Conservation (phyloP, 768 basidiomycete genomes). For the Leccinum subgranulosum region DNA sequence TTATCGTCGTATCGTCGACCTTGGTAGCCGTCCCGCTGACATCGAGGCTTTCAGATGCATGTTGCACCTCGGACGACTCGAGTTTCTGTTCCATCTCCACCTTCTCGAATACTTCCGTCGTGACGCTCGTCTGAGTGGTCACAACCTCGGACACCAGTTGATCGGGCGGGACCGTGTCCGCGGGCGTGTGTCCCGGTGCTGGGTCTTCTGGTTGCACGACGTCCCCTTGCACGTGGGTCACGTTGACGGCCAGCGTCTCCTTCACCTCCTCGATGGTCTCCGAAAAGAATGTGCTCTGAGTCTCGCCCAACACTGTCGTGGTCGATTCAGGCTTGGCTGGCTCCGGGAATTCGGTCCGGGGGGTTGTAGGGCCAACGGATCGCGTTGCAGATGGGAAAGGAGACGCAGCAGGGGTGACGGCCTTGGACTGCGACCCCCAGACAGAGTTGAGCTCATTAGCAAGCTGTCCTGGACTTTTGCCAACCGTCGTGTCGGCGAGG, state of each 20-base stretch:
- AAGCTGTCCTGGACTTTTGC: slow-evolving; percentile 38
- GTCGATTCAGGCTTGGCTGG: neutral
- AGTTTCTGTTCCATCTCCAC: neutral
- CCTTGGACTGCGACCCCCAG: slow-evolving; percentile 42
- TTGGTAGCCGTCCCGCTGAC: neutral
- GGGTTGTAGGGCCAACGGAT: slow-evolving; percentile 24
- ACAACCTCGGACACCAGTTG: slow-evolving; percentile 1
- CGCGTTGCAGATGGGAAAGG: slow-evolving; percentile 20
- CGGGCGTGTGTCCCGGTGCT: slow-evolving; percentile 23
- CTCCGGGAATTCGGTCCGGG: slow-evolving; percentile 13
- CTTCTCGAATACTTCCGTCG: neutral
- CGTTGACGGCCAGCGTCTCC: slow-evolving; percentile 11
- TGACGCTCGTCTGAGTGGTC: neutral
- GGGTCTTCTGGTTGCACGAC: slow-evolving; percentile 1
- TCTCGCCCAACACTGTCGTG: slow-evolving; percentile 15
- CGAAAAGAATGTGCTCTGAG: neutral
- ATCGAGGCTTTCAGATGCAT: slow-evolving; percentile 3
- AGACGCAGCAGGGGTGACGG: slow-evolving; percentile 28
- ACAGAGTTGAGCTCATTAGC: slow-evolving; percentile 44
- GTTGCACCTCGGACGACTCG: slow-evolving; percentile 8
- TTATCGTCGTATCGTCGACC: neutral
- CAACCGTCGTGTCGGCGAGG: slow-evolving; percentile 35
- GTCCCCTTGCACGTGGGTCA: slow-evolving; percentile 5
- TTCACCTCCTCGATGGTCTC: neutral
- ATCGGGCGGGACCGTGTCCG: slow-evolving; percentile 26